Evolutionary conservation across 148 eudicot genomes (phyloP).

Genomic region (Dysphania ambrosioides): DNA sequence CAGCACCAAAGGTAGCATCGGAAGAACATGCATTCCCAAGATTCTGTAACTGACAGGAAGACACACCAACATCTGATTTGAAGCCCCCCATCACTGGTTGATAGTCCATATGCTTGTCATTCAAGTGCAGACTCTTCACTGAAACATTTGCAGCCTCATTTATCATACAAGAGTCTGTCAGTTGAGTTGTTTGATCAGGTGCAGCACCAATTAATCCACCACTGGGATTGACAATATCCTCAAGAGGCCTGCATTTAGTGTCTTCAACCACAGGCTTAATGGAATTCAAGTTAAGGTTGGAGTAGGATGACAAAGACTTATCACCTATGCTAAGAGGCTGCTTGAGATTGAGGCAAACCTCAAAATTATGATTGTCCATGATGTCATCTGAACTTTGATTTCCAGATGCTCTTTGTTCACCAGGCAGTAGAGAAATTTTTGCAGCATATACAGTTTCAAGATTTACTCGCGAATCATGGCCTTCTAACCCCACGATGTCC

Average conservation of each 20-base stretch:
- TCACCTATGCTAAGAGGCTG: slow-evolving; percentile 1
- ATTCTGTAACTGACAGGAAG: slow-evolving; percentile 4
- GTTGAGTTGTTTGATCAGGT: slow-evolving; percentile 3
- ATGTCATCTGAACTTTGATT: slow-evolving; percentile 10
- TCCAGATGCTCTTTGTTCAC: not conserved
- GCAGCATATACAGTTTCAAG: slow-evolving; percentile 10
- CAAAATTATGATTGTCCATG: not conserved
- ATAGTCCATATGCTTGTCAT: not conserved
- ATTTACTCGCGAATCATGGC: slow-evolving; percentile 17
- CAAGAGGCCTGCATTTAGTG: slow-evolving; percentile 2
- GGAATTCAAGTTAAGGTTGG: slow-evolving; percentile 5
- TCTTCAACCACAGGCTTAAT: slow-evolving; percentile 21
- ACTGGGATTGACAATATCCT: slow-evolving; percentile 1
- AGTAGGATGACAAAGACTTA: slow-evolving; percentile 7
- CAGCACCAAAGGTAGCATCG: not conserved
- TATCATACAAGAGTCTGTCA: slow-evolving; percentile 2
- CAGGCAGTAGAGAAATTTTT: slow-evolving; percentile 3
- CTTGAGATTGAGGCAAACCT: not conserved
- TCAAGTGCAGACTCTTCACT: slow-evolving; percentile 11
- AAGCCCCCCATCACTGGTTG: not conserved
- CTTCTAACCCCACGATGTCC: not conserved
- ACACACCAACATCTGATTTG: not conserved
- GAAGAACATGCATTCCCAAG: slow-evolving; percentile 9
- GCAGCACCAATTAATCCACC: not conserved
- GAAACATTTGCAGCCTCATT: slow-evolving; percentile 10